Evolutionary conservation across 768 basidiomycete species (phyloP).

Genomic region (Rhodocollybia butyracea): DNA sequence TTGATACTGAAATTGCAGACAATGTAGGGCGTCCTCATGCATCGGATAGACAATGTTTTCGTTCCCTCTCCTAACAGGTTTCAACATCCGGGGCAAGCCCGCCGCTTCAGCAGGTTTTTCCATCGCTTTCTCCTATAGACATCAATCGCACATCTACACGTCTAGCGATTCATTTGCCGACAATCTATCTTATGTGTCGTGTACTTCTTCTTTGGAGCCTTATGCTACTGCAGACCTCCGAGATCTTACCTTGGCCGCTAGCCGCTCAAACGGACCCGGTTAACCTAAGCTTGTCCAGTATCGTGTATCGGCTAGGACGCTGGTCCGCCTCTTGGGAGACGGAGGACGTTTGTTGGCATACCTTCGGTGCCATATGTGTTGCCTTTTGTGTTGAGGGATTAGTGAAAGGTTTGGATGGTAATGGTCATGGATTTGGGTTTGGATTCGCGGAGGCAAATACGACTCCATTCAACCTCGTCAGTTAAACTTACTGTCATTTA

Average conservation of each 20-base stretch:
- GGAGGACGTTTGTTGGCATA: slow-evolving; percentile 67
- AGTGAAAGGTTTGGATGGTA: slow-evolving; percentile 65
- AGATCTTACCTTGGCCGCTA: slow-evolving; percentile 28
- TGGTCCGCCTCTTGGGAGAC: slow-evolving; percentile 54
- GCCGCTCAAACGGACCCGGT: background rate
- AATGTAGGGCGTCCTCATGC: slow-evolving; percentile 59
- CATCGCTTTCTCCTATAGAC: slow-evolving; percentile 54
- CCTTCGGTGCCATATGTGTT: slow-evolving; percentile 64
- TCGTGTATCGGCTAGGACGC: slow-evolving; percentile 31
- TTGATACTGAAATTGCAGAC: background rate
- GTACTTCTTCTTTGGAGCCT: slow-evolving; percentile 56
- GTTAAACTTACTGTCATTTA: slow-evolving; percentile 20
- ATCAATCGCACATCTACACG: slow-evolving; percentile 59
- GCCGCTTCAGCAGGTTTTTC: slow-evolving; percentile 23
- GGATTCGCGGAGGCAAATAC: slow-evolving; percentile 41
- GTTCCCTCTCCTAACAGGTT: slow-evolving; percentile 49
- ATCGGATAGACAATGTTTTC: slow-evolving; percentile 76
- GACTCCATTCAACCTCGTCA: slow-evolving; percentile 70
- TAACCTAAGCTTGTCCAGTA: slow-evolving; percentile 16
- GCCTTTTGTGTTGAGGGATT: slow-evolving; percentile 66
- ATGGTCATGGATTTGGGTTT: slow-evolving; percentile 30
- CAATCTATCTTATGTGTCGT: slow-evolving; percentile 57
- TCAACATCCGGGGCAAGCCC: slow-evolving; percentile 18
- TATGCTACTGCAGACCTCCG: slow-evolving; percentile 55
- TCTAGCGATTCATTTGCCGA: slow-evolving; percentile 56